phyloP scores from a whole-genome alignment of 2,329 filamentous ascomycete species.

The Achaetomium macrosporum region DNA sequence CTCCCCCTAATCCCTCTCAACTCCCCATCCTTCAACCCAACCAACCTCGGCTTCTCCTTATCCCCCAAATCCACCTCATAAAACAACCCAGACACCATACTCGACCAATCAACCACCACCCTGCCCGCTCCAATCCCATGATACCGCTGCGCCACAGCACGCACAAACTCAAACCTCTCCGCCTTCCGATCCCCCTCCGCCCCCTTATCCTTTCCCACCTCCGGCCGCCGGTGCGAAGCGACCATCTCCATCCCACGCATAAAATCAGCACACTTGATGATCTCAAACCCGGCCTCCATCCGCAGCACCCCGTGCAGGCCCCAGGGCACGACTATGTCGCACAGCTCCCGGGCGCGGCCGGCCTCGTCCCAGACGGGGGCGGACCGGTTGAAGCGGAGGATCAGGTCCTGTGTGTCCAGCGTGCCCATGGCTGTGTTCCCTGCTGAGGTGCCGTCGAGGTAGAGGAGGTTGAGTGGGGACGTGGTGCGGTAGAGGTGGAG shows the following conservation, averaged over 20 bases:
- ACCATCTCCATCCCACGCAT: slow-evolving; percentile 34
- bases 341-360: slow-evolving; percentile 49
- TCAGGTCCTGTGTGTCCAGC: slow-evolving; percentile 59
- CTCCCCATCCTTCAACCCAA: slow-evolving; percentile 17
- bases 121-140: slow-evolving; percentile 39
- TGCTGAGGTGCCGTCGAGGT: slow-evolving; percentile 65
- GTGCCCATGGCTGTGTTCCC: slow-evolving; percentile 61
- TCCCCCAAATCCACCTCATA: slow-evolving; percentile 44
- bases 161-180: slow-evolving; percentile 34
- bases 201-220: slow-evolving; percentile 13
- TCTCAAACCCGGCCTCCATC: slow-evolving; percentile 65
- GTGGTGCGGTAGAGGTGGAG: slow-evolving; percentile 61
- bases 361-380: slow-evolving; percentile 37
- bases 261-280: slow-evolving; percentile 57
- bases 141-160: slow-evolving; percentile 41
- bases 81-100: slow-evolving; percentile 47
- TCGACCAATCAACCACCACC: slow-evolving; percentile 42
- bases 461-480: slow-evolving; percentile 54
- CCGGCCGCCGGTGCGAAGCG: slow-evolving; percentile 25
- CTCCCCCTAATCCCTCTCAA: slow-evolving; percentile 29
- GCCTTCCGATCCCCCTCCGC: slow-evolving; percentile 21
- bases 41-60: slow-evolving; percentile 27
- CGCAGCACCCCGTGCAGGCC: slow-evolving; percentile 61
- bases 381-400: slow-evolving; percentile 37
- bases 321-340: slow-evolving; percentile 46